Base-by-base conservation (phyloP, 2,329 filamentous ascomycete genomes). In the Cladosporium oxysporum region DNA sequence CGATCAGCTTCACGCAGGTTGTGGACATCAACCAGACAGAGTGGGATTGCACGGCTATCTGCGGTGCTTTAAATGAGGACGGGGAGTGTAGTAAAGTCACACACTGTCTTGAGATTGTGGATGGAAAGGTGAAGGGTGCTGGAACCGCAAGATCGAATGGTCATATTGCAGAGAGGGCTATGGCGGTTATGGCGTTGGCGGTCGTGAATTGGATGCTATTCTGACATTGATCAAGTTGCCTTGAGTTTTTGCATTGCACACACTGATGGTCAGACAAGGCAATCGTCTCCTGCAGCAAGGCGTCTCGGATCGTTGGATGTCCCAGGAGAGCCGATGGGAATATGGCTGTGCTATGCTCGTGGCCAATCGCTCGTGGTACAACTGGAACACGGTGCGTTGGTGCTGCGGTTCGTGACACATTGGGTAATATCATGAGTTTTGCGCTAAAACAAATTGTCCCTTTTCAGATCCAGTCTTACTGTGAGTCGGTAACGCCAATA, bases 281-380 rank as follows among this genome's bases (percentile, higher is more conserved):
- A 47, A 47, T 21, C n/a, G 10, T 47, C n/a, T 7, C n/a, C 41
- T 21, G 41, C n/a, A 7, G 10, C 41, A 12, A 44, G 41, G n/a
- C n/a, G 21, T 10, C 7, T 18, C 18, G 7, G 37, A 10, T 18
- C 7, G 5, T 44, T 44, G 37, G 37, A n/a, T 2, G n/a, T 47
- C n/a, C 5, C 41, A 23, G n/a, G n/a, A n/a, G 41, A 21, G 41
- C 7, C 21, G 41, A 12, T 21, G n/a, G 8, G n/a, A 23, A 8
- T 8, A 55, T 29, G n/a, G 18, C 52, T 55, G 52, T 55, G 29
- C 29, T 55, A 55, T 55, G 52, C 52, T 55, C 12, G 52, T 33
- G 52, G n/a, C 14, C 8, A 11, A 6, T 10, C 16, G 52, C 11
- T 8, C 12, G 52, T 55, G 18, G 3, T 18, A 55, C 52, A 55